Base-by-base conservation (phyloP, 2,329 filamentous ascomycete species). In the Zalaria sp. region DNA sequence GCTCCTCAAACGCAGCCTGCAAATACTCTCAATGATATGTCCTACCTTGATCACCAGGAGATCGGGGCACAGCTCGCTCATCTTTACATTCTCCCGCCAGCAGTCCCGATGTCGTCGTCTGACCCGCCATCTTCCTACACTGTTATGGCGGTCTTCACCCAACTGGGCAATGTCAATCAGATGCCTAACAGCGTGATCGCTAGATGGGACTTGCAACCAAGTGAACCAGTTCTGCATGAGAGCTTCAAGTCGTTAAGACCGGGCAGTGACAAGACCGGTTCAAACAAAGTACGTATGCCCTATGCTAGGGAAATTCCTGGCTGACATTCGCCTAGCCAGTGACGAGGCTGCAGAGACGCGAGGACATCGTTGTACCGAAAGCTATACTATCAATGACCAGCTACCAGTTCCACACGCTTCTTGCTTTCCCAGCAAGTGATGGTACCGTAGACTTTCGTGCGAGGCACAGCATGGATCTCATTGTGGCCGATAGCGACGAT, bases 361-460 rank as follows among this genome's bases (percentile, higher is more conserved):
- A 83, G 2, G 77, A 89, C 39, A 68, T 84, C 5, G 60, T 75
- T 10, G 66, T 83, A 28, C 75, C 82, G 49, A 87, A 85, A 56
- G 70, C 83, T 25, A 66, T 88, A 1, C 61, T 94, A 34, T 74
- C 75, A 0, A 66, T 91, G 27, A 73, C 81, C 37, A 66, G 77
- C 2, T 68, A 83, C 11, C 81, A 82, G 51, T 77, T 81, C 45
- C 81, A 83, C 38, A 85, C 77, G 44, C 69, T 82, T 2, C 48
- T 94, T 2, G 78, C 81, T 27, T 68, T 94, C 44, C 72, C 73
- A 26, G 84, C 84, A 51, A 83, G 83, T 46, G 87, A 94, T 56
- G 84, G 88, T 7, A 81, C 78, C 0, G 68, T 93, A 3, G 80
- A 91, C 50, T 84, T 89, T 58, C 77, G 84, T 43, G 83, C 93